Base-by-base conservation (phyloP, 108 stramenopile genomes). In the Skeletonema marinoi region DNA sequence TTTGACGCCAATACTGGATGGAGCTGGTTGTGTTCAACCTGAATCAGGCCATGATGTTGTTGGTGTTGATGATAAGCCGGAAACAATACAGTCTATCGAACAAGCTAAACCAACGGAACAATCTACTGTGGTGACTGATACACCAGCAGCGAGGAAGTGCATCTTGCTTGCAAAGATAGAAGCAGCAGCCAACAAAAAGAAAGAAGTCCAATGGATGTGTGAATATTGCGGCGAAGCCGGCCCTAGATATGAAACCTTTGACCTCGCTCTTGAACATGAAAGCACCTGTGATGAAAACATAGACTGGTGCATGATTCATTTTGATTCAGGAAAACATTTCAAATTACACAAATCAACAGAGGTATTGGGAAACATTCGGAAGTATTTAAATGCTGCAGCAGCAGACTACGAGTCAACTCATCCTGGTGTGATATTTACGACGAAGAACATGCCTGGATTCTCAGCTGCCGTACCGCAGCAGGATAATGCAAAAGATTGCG, bases 401-500 rank as follows among this genome's bases (percentile, higher is more conserved):
- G 82, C 78, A 8, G 75, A 73, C 17, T 76, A 77, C 14, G 32
- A 41, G 35, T 32, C 36, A n/a, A 39, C 72, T 13, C 73, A 74
- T 48, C 73, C 73, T 35, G 46, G 50, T 17, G 13, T 74, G 16
- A 6, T 61, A 11, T 29, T 81, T 31, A 81, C 74, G 9, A 59
- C 60, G 29, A 21, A 35, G 9, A 66, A 70, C 10, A 50, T 90
- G 35, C 88, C 88, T 29, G 75, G 86, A 17, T 73, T 85, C 48
- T 56, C 66, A 5, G 85, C 87, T 9, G 31, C 66, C 1, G 82
- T 84, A 10, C 89, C 88, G 6, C 38, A 56, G 63, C 89, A 90
- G 68, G 62, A 79, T 36, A 90, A 90, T 59, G 60, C 81, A 19
- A 89, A 85, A 51, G 89, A 90, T 77, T 90, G 89, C 54, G 89